Base-by-base conservation (phyloP, 768 basidiomycete species). In the Agaricus sinodeliciosus region DNA sequence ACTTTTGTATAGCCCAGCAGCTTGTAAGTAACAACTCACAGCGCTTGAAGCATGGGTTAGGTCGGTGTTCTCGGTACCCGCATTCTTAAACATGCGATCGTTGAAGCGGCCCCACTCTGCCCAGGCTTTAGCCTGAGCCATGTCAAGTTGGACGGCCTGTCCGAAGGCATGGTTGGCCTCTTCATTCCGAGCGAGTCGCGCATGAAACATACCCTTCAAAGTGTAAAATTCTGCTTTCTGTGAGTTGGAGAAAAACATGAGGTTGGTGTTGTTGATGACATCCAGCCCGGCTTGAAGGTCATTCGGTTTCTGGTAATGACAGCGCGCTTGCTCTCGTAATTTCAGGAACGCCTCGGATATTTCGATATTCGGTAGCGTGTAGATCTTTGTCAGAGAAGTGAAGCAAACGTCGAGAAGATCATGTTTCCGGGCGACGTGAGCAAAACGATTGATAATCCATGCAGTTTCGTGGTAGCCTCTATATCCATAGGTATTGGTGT, bases 211-310 rank as follows among this genome's bases (percentile, higher is more conserved):
- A 37, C 92, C 96, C 69, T 99, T 99, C 63, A 98, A 73, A 3
- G 94, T 97, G 68, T 92, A 92, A 70, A 99, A 99, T 65, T 99
- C 95, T 42, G 96, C 94, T 66, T 99, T 99, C 66, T 99, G 96
- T 3, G 81, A 70, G 6, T 74, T 82, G 16, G 94, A 91, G 71
- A 99, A 99, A 74, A 97, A 99, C 79, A 95, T 90, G 53, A 99
- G 73, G 66, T 99, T 99, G 12, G 96, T 99, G 62, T 97, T 98
- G 69, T 97, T 99, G 76, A 99, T 99, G 51, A 96, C 94, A 64
- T 99, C 96, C 41, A 99, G 72, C 25, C 96, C 96, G 3, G 92
- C 90, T 59, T 90, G 85, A 54, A 96, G 81, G 64, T 97, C 94
- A 55, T 87, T 88, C 0, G 90, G 89, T 62, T 90, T 93, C 67